Evolutionary conservation across 2,329 filamentous ascomycete species (phyloP), one percentile per base, ranked within the genome.

Genomic region (Tolypocladium tundrense): DNA sequence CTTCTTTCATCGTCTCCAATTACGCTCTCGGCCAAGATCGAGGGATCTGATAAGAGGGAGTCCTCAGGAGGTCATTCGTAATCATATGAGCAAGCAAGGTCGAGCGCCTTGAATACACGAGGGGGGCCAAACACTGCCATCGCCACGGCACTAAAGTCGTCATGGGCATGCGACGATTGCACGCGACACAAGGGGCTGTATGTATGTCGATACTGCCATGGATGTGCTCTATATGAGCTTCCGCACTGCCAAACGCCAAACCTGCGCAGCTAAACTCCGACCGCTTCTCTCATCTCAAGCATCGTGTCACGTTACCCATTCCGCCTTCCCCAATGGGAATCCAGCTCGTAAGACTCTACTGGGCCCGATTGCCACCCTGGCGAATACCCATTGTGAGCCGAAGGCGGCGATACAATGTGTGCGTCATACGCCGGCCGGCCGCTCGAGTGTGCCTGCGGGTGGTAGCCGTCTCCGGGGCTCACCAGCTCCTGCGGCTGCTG

Each of bases 341-440:
- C 66, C 56, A 71, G 53, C 54, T 75, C 69, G 53, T 70, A 71
- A 10, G 64, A 60, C 27, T 70, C 66, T 37, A 72, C 66, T 1
- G 72, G 72, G 4, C 73, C 73, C 1, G 73, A 66, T 53, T 74
- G 69, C 67, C 69, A 76, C 3, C 66, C 64, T 21, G 52, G 21
- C 11, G 55, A 56, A 16, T 63, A 55, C 11, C 48, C 53, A 9
- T 40, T 42, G 5, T 60, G 61, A 6, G 59, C 60, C 21, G 48
- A 58, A n/a, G 53, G 60, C 35, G 41, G 51, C 10, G 56, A 52
- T 6, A 56, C 31, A 39, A 31, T 4, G 43, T 48, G 16, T 14
- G 45, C 16, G 45, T 62, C 62, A 37, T 63, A 64, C 7, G 60
- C 60, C 1, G 58, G 62, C 4, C 62, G 62, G 9, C 57, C 57